Evolutionary conservation across 164 flowering plant species (phyloP), one percentile per base, ranked within the genome.

Genomic region (Taxillus chinensis): DNA sequence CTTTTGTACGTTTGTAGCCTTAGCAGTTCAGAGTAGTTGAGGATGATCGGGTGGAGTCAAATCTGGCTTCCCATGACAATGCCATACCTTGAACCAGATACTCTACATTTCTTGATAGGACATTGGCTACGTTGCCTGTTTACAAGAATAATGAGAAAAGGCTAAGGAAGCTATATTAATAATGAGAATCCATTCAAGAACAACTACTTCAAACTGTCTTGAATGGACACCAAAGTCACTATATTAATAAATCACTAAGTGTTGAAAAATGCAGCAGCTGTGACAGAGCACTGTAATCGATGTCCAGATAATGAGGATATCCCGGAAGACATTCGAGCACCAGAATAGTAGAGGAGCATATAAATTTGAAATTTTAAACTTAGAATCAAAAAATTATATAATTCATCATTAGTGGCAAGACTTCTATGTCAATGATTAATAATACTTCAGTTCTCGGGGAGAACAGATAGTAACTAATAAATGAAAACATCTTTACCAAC

Each of bases 181-280:
- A 27, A 27, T 27, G 27, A 27, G 27, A 27, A 27, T 27, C 27
- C 27, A 95, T 79, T 95, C 97, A 62, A 95, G 67, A 45, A 95
- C 99, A 60, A 97, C 97, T 58, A 95, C 99, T 82, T 95, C 99
- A 72, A 91, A 91, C 73, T 89, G 89, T 60, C 99, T 86, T 16
- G 97, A 95, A 71, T 95, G 99, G 12, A 95, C 99, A 46, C 96
- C 97, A 65, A 91, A 95, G 73, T 95, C 91, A 80, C 99, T 95
- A 73, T 95, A 95, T 91, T 60, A 95, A 91, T 5, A 97, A 97
- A 76, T 95, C 97, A 1, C 99, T 97, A 14, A 95, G 89, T 49
- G 91, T 91, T 38, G 97, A 91, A 70, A 91, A 95, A 75, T 87
- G 99, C 69, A 91, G 99, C 80, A 95, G 73, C 72, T 87, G 99